phyloP scores from a whole-genome alignment of 2,329 filamentous ascomycete genomes.

The Cryphonectria carpinicola region DNA sequence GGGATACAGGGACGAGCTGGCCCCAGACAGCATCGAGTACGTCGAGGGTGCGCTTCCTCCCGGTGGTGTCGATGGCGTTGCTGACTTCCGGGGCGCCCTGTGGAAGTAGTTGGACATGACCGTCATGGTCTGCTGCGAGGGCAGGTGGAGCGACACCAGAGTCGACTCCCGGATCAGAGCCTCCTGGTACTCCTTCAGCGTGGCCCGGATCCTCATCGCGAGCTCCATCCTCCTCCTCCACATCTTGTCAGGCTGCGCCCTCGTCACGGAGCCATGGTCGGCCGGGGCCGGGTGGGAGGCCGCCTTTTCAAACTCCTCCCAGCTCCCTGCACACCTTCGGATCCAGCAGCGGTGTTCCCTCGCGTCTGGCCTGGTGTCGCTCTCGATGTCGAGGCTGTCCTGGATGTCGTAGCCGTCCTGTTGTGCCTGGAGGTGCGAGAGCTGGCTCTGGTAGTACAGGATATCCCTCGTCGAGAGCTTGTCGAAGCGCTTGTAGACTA shows the following conservation, averaged over 20 bases:
- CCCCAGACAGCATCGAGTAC: not conserved
- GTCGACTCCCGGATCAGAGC: not conserved
- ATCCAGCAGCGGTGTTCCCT: not conserved
- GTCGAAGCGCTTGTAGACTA: too few relatives aligned
- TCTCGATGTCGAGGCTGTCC: constrained; percentile 1
- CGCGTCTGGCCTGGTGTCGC: not conserved
- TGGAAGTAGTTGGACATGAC: not conserved
- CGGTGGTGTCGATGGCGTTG: not conserved
- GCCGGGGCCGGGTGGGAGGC: not conserved
- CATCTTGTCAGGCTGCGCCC: not conserved
- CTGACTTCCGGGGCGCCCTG: not conserved
- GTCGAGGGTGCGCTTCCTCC: not conserved
- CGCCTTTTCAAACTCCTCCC: not conserved
- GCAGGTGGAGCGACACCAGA: not conserved
- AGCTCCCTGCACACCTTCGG: not conserved
- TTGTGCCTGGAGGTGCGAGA: not conserved
- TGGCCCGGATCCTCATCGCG: not conserved
- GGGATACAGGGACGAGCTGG: constrained; percentile 10
- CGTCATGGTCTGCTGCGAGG: not conserved
- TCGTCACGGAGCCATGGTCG: not conserved
- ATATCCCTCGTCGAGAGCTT: not conserved
- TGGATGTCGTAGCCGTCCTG: not conserved
- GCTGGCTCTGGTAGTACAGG: not conserved
- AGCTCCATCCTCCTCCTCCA: not conserved
- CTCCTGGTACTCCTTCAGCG: not conserved